Base-by-base conservation (phyloP, 78 protist genomes). In the Monosiga brevicollis region DNA sequence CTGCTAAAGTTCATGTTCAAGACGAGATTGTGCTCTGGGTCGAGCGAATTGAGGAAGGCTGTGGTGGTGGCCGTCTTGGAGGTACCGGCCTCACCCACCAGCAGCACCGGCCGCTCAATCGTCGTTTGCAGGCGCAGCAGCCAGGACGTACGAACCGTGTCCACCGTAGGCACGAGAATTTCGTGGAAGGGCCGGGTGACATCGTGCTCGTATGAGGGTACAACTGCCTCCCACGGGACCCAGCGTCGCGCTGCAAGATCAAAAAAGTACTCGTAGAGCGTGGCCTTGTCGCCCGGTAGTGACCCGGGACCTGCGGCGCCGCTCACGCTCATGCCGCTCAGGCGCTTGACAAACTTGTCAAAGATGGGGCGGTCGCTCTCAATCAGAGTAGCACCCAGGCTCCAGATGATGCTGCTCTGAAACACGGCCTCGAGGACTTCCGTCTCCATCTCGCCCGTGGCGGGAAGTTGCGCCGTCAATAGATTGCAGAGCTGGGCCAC, bases 31-130 rank as follows among this genome's bases (percentile, higher is more conserved):
- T 32, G 26, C 34, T 41, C 49, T 1, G 73, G 54, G 39, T n/a
- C 70, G 38, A 84, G 85, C 10, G 37, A 25, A 32, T 79, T 34
- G 70, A 94, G 36, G 88, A 49, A 92, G 70, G 43, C 70, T 37
- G 85, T 81, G 42, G 87, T 88, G 41, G 89, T 89, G 26, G 87
- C 91, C 42, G 97, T 91, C 80, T 94, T 94, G 36, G 94, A 94
- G 2, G 97, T 94, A 20, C 97, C 97, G 1, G 91, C 37, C 81
- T 76, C 91, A 25, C 97, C 97, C 29, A 92, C 87, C 24, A 92
- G 84, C 40, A 92, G 81, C 25, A 88, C 77, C 11, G 91, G 91
- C 26, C 0, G 41, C 36, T 70, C 81, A 54, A 25, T n/a, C 29
- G 0, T 26, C 15, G 84, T 62, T 22, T 78, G 0, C 32, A 25